Base-by-base conservation (phyloP, 78 protist species). In the Abeoforma whisleri region DNA sequence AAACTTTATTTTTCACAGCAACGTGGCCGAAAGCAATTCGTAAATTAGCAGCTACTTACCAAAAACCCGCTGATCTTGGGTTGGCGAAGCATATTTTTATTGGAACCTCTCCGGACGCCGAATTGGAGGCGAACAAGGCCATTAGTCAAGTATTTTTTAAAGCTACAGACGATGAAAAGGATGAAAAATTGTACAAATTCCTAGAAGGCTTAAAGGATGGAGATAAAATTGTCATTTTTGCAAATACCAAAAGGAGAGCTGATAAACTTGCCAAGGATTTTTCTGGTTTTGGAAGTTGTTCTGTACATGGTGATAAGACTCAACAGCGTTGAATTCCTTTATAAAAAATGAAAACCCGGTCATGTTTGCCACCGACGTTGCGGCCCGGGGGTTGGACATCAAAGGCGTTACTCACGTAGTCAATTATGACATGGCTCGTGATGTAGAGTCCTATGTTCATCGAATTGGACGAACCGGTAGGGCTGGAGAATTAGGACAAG, bases 391-490 rank as follows among this genome's bases (percentile, higher is more conserved):
- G 0, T 90, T 96, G 2, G 98, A 96, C 34, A 94, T 95, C 75
- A 32, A 90, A 72, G 96, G 91, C 40, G 93, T 95, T 28, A 83
- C 91, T 2, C 87, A 84, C 39, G 98, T 97, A 16, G 90, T 95
- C 89, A 94, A 95, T 94, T 95, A 74, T 85, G 99, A 95, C 89
- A 80, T 95, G 87, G 93, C 99, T 48, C 90, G 89, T 80, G 57
- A 1, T 16, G 48, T 91, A 31, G 87, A 90, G 38, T 92, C 90
- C 75, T 94, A 95, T 68, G 90, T 93, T 1, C 97, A 95, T 71
- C 91, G 97, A 31, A 90, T 92, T 39, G 98, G 98, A 30, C 91
- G 99, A 19, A 96, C 99, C 28, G 99, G 96, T n/a, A 89, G 99
- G 40, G 99, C 98, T 5, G 99, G 99, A 30, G 31, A 74, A 57